These are phyloP conservation scores for Dothideomycetes sp. DNA, from an alignment of 2,329 filamentous ascomycete species.

Conservation along the genomic window DNA sequence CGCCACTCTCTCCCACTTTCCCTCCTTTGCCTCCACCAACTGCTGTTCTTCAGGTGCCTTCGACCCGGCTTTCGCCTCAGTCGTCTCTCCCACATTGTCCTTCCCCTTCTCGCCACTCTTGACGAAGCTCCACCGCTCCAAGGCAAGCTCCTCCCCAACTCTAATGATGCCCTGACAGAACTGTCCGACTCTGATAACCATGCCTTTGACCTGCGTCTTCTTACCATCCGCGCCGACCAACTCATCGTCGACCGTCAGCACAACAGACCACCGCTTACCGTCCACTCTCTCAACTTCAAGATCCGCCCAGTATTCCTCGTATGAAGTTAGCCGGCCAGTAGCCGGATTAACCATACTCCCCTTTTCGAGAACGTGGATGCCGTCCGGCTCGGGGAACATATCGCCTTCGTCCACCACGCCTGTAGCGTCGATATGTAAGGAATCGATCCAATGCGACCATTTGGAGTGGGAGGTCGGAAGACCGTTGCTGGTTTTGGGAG, in stretches of 20 bases:
- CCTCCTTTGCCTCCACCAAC: no score
- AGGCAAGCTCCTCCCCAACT: constrained; percentile 29
- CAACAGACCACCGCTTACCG: constrained; percentile 18
- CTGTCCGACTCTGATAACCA: constrained; percentile 43
- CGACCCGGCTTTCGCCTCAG: no score
- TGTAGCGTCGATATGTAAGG: constrained; percentile 31
- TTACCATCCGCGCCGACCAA: constrained; percentile 16
- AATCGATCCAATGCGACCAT: constrained; percentile 54
- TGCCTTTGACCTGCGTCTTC: constrained; percentile 36
- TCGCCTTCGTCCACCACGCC: constrained; percentile 44
- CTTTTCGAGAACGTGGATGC: constrained; percentile 37
- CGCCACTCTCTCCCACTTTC: constrained; percentile 25
- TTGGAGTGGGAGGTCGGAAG: constrained; percentile 19
- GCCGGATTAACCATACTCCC: constrained; percentile 50
- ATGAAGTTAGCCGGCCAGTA: constrained; percentile 39
- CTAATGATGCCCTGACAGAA: constrained; percentile 47
- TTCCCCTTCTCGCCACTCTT: constrained; percentile 7
- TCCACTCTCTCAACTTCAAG: constrained; percentile 23
- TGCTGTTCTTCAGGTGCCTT: no score
- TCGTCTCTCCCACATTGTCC: no score
- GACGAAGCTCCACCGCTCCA: constrained; percentile 46
- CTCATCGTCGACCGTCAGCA: constrained; percentile 29
- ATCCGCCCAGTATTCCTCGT: constrained; percentile 59
- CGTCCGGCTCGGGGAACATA: constrained; percentile 35
- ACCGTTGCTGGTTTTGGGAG: background rate